phyloP scores from a whole-genome alignment of 805 yeast species.

The Metschnikowia koreensis region DNA sequence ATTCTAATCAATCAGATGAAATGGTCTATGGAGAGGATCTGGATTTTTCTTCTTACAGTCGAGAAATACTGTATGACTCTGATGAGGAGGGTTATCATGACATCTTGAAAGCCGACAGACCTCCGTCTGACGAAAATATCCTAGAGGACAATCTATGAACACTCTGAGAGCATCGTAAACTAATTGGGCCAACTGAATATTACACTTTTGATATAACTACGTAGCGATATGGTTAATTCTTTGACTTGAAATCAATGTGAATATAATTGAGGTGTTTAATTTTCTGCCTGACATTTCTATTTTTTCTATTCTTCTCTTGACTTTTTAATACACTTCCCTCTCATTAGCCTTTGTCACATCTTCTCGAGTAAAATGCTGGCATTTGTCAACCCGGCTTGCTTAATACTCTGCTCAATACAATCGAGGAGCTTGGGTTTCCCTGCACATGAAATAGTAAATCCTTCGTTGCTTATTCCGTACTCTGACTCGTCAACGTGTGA shows the following conservation, averaged over 20 bases:
- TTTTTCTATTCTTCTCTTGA: no score
- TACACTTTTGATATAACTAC: no score
- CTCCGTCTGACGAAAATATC: constrained; percentile 2
- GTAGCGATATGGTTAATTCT: no score
- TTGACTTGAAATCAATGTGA: no score
- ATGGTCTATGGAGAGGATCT: constrained; percentile 3
- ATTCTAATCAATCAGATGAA: background rate
- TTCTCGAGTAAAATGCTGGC: constrained; percentile 73
- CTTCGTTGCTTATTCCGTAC: constrained; percentile 48
- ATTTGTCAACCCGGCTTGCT: constrained; percentile 75
- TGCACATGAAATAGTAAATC: constrained; percentile 33
- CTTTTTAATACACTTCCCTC: no score
- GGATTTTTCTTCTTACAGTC: constrained; percentile 5
- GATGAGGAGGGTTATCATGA: constrained; percentile 9
- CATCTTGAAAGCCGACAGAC: constrained; percentile 10
- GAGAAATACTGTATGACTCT: constrained; percentile 4
- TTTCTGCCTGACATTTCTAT: no score
- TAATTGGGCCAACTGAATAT: background rate
- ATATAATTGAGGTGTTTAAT: no score
- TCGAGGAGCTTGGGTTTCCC: constrained; percentile 50
- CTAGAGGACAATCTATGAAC: background rate
- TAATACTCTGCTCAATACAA: constrained; percentile 57
- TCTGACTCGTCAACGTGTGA: constrained; percentile 38
- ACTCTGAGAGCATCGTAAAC: background rate
- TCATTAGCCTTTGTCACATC: background rate